These are phyloP conservation scores for Pleurotus eryngii DNA, from an alignment of 768 basidiomycete species.

Conservation along the genomic window DNA sequence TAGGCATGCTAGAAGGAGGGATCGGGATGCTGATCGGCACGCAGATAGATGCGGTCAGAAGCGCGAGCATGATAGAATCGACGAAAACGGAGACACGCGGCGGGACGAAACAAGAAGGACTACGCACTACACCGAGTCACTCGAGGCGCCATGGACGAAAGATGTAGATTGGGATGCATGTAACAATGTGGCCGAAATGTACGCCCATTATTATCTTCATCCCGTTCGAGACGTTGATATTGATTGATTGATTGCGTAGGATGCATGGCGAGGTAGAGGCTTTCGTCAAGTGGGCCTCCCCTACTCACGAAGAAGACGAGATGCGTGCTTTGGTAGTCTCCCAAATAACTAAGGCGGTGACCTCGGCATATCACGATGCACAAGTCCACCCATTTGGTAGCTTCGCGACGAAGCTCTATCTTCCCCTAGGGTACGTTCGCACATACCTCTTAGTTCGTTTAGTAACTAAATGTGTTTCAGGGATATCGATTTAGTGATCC, in stretches of 20 bases:
- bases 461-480: constrained; percentile 35
- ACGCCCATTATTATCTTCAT: constrained; percentile 25
- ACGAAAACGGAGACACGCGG: constrained; percentile 44
- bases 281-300: constrained; percentile 85
- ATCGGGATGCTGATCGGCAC: constrained; percentile 7
- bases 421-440: constrained; percentile 78
- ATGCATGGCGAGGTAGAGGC: constrained; percentile 84
- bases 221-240: not conserved
- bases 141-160: constrained; percentile 68
- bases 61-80: constrained; percentile 40
- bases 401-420: constrained; percentile 89
- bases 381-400: constrained; percentile 86
- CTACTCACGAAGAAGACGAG: constrained; percentile 82
- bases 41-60: constrained; percentile 24
- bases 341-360: constrained; percentile 65
- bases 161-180: constrained; percentile 71
- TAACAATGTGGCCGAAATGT: constrained; percentile 83
- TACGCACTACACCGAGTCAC: constrained; percentile 42
- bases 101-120: constrained; percentile 53
- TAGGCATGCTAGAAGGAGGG: constrained; percentile 8
- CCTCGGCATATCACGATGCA: constrained; percentile 72
- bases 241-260: constrained; percentile 38
- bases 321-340: constrained; percentile 70
- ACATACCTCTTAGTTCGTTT: not conserved
- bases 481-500: constrained; percentile 92